Evolutionary conservation across 2,329 filamentous ascomycete genomes (phyloP).

Genomic region (Beauveria sp.): DNA sequence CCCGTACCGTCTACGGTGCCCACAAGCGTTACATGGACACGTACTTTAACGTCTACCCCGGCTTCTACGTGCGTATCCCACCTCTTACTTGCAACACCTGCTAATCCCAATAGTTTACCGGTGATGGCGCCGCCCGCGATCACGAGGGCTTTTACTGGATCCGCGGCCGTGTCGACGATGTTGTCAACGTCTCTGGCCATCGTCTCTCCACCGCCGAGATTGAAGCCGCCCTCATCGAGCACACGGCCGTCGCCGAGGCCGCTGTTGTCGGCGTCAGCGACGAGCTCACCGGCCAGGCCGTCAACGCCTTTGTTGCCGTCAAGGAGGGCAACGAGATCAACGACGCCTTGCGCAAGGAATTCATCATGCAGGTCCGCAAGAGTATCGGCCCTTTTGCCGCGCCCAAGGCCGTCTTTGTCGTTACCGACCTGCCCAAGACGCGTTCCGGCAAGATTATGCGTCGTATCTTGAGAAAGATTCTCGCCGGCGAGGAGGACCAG

Average conservation of each 20-base stretch:
- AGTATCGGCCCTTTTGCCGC: conserved; percentile 96
- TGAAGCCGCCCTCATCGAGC: conserved; percentile 91
- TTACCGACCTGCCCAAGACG: conserved; percentile 94
- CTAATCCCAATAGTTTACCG: conserved; percentile 58
- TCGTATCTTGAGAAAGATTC: conserved; percentile 90
- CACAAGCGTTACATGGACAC: conserved; percentile 99
- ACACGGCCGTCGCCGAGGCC: conserved; percentile 81
- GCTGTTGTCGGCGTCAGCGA: conserved; percentile 90
- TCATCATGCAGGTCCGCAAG: conserved; percentile 90
- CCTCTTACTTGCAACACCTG: not conserved
- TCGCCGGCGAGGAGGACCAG: conserved; percentile 95
- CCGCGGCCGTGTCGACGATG: conserved; percentile 93
- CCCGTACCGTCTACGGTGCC: conserved; percentile 92
- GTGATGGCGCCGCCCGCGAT: conserved; percentile 90
- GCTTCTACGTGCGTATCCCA: conserved; percentile 78
- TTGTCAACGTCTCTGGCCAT: conserved; percentile 96
- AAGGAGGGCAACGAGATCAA: conserved; percentile 73
- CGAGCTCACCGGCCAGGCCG: conserved; percentile 92
- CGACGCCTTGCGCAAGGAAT: conserved; percentile 84
- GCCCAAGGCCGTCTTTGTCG: conserved; percentile 84
- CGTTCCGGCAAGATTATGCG: conserved; percentile 99
- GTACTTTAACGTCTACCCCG: conserved; percentile 95
- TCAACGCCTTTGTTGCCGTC: conserved; percentile 92
- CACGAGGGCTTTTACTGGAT: conserved; percentile 99
- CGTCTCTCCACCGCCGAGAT: conserved; percentile 96